Base-by-base conservation (phyloP, 2,329 filamentous ascomycete genomes). In the Scytalidium lignicola region DNA sequence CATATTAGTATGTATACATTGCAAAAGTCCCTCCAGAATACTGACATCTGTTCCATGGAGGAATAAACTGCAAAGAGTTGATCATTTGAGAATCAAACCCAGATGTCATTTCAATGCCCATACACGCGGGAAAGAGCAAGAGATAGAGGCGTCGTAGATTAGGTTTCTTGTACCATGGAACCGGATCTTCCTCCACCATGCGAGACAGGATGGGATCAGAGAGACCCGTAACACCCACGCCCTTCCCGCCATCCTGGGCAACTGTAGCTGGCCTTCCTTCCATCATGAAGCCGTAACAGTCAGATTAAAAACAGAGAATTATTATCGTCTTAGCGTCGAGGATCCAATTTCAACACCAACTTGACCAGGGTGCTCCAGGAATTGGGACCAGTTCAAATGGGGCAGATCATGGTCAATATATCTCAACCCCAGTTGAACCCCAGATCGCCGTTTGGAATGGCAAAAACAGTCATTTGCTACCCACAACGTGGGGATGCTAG, bases 61-160 rank as follows among this genome's bases (percentile, higher is more conserved):
- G 46, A 18, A 69, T 54, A 3, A 64, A 55, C 52, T 74, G 70
- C 9, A 74, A 56, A 23, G 67, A 67, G 51, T 74, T 74, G 61
- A 74, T 71, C 62, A 75, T 68, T 15, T 69, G 74, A 3, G 72
- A 74, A 54, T 79, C 75, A 47, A 78, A 79, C 0, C 75, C 75
- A n/a, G 72, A 75, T 0, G 75, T 79, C 37, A 76, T 75, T 58
- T 79, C 75, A 41, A 79, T 74, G 41, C 75, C 75, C 60, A 79
- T 72, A 59, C 72, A 77, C 19, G 72, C 71, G 9, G 73, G 71
- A 32, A 78, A 61, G 28, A 71, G 61, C 41, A 59, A 60, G 15
- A 71, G 32, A 53, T 71, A 70, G 58, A 71, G 60, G 29, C 60
- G 26, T 43, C 67, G 59, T 13, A 70, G 56, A 51, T 72, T 68